Evolutionary conservation across 768 basidiomycete species (phyloP), one percentile per base, ranked within the genome.

Genomic region (Mycena epipterygia): DNA sequence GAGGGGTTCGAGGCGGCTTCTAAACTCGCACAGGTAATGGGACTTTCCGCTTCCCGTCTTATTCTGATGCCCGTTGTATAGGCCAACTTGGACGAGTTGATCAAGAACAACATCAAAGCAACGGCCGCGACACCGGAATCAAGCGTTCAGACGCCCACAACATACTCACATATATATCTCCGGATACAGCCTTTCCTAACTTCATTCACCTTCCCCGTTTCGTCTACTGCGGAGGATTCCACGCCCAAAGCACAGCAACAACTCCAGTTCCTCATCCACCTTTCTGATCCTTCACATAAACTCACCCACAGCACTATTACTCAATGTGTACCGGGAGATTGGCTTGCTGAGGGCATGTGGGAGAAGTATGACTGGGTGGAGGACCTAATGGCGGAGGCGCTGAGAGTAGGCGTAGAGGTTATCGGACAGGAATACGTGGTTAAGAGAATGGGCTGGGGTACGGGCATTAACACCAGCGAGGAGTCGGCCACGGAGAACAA

Each of bases 331-430:
- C 96, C 97, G 0, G 85, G 83, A n/a, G 83, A 87, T 57, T 99
- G 98, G 98, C 79, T 99, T 64, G 65, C 72, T 19, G 68, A 70
- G 51, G 90, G 90, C 6, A 84, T 96, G 49, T 97, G 96, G 91
- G 97, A 98, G 76, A 87, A 91, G 72, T 93, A 95, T 78, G 92
- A 94, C 49, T 97, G 98, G 98, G 96, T 99, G 16, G 98, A 99
- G 81, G 97, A 99, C 77, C 80, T 93, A 42, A 88, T 98, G 70
- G 97, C 96, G 5, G 97, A 98, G 76, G 89, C 90, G 0, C 81
- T 99, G 67, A 84, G 95, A 64, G 84, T 95, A 17, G 94, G 93
- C 11, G 90, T 97, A 32, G 97, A 98, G 82, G 89, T 96, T 21
- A 84, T 98, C 68, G 96, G 96, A 2, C 96, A 98, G 81, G 95